Base-by-base conservation (phyloP, 371 early-diverging fungal genomes). In the Lichtheimia hyalospora region DNA sequence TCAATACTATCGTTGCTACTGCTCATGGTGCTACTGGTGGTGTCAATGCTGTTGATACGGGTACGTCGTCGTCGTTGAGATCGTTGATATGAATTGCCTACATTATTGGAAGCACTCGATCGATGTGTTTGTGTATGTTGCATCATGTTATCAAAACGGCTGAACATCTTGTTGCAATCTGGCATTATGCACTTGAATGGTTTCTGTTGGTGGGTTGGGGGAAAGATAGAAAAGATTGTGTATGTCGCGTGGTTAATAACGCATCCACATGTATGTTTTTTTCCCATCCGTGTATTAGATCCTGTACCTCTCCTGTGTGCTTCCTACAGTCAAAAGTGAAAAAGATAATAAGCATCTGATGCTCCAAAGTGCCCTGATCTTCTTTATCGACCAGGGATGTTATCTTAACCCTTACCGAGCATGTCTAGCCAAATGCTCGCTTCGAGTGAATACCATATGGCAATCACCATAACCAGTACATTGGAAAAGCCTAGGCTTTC, bases 131-230 rank as follows among this genome's bases (percentile, higher is more conserved):
- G 85, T 13, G 85, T 83, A 49, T 84, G 85, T 28, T 84, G 85
- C 71, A 84, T 83, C 85, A 84, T 84, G 64, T 84, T 84, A 69
- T 84, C 85, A 54, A 80, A 84, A 39, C 85, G 71, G 61, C 82
- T 82, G 57, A 84, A 84, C 53, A 73, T 74, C 41, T 83, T 77
- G 54, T 73, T 69, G 56, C 85, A 84, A 23, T 70, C 74, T 5
- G 79, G 66, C 10, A 83, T 75, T 44, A 84, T 68, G 54, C 85
- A 84, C 60, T 77, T 70, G 69, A 80, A 84, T 3, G 85, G 85
- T 68, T 83, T 84, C 67, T 71, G 62, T 34, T 23, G 46, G 41
- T 8, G 6, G 23, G 28, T n/a, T 56, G n/a, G 16, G n/a, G 41
- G 20, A n/a, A n/a, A 56, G 27, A 27, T 27, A 27, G 27, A 27